Percentiles rank a stretch among this genome's conserved stretches.
Evolutionary conservation across 2,329 filamentous ascomycete species (phyloP).

Genomic region (Colletotrichum lini): DNA sequence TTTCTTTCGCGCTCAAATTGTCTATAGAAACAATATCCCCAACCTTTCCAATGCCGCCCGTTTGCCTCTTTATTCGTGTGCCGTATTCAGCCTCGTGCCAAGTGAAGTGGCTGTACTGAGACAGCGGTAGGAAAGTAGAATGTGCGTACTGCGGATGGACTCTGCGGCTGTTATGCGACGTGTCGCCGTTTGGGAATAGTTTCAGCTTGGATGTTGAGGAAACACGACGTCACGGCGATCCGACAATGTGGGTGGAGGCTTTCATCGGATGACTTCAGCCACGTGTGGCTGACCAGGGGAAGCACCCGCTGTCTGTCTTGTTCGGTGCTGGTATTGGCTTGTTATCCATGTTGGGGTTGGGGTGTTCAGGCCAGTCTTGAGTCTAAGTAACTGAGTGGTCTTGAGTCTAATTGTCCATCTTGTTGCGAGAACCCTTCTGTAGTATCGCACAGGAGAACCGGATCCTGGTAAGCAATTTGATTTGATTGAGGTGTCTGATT

Average conservation of each 20-base stretch:
- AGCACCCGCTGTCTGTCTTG: too few relatives aligned
- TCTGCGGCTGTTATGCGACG: constrained; percentile 38
- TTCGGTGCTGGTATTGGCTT: not conserved
- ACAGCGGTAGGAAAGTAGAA: not conserved
- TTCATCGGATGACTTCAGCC: constrained; percentile 15
- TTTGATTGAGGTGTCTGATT: too few relatives aligned
- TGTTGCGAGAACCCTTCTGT: too few relatives aligned
- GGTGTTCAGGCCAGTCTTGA: too few relatives aligned
- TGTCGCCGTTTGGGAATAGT: constrained; percentile 36
- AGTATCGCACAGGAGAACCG: too few relatives aligned
- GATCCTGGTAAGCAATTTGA: too few relatives aligned
- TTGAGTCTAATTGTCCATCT: too few relatives aligned
- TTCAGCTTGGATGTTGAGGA: constrained; percentile 31
- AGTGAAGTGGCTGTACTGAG: too few relatives aligned
- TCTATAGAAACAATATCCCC: constrained; percentile 32
- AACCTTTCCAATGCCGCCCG: constrained; percentile 5
- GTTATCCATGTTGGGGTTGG: too few relatives aligned
- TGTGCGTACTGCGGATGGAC: not conserved
- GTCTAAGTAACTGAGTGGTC: too few relatives aligned
- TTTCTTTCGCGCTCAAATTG: not conserved
- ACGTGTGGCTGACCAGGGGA: constrained; percentile 20
- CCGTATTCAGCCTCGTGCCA: too few relatives aligned
- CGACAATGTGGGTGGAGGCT: constrained; percentile 5
- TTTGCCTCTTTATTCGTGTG: not conserved
- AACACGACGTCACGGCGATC: constrained; percentile 26